These are phyloP conservation scores for Phytopythium boreale DNA, from an alignment of 352 stramenopile species.

Conservation along the genomic window DNA sequence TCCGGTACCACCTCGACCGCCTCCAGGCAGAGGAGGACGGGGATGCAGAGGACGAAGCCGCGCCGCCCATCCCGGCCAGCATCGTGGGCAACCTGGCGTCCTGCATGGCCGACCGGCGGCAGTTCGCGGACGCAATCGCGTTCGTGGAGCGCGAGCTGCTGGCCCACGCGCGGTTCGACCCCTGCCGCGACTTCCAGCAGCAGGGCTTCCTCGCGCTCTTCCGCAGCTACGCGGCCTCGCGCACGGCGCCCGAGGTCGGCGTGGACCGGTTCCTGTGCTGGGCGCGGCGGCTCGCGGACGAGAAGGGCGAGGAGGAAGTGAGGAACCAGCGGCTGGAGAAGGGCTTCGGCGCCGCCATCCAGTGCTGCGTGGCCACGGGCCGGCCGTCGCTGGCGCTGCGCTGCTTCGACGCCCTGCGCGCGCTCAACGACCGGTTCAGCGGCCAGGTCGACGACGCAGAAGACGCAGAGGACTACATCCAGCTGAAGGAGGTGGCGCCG, in stretches of 20 bases:
- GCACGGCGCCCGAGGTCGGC: conserved; percentile 3
- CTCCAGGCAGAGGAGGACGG: conserved; percentile 10
- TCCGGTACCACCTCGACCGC: conserved; percentile 42
- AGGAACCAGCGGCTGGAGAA: conserved; percentile 33
- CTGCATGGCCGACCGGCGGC: conserved; percentile 34
- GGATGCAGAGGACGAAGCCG: neutral
- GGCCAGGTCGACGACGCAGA: conserved; percentile 13
- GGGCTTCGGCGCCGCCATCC: conserved; percentile 67
- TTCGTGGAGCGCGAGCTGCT: conserved; percentile 38
- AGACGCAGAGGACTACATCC: conserved; percentile 2
- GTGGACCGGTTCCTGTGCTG: conserved; percentile 34
- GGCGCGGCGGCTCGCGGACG: conserved; percentile 18
- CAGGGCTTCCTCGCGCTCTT: conserved; percentile 66
- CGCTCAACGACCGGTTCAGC: conserved; percentile 12
- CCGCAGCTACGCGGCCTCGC: conserved; percentile 21
- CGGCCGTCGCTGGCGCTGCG: conserved; percentile 48
- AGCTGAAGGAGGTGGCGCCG: conserved; percentile 19
- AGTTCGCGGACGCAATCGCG: conserved; percentile 26
- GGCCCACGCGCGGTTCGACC: conserved; percentile 20
- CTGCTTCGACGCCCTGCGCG: conserved; percentile 36
- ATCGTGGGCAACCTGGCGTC: conserved; percentile 53
- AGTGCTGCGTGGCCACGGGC: conserved; percentile 44
- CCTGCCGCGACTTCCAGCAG: conserved; percentile 42
- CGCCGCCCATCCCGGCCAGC: conserved; percentile 32
- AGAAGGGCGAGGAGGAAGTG: conserved; percentile 1